Evolutionary conservation across 2,329 filamentous ascomycete species (phyloP), one percentile per base, ranked within the genome.

Genomic region (Botrytis sinoallii): DNA sequence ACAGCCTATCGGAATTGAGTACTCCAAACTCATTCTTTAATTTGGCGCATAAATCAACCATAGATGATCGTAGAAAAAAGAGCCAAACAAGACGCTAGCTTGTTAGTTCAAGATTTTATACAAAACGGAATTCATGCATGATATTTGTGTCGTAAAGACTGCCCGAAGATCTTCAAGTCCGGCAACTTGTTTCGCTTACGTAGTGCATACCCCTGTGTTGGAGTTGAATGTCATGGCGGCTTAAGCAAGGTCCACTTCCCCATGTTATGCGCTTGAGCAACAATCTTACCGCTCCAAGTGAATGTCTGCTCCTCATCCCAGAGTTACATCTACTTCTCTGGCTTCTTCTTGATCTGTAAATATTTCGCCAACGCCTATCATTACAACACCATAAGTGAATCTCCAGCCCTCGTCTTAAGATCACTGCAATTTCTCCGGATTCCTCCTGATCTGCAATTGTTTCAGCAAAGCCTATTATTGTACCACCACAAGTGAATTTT

Each of bases 161-260:
- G n/a, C 7, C n/a, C 16, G 52, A 57, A 57, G 52, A 57, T 57
- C 14, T 57, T 29, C 52, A 29, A 55, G 16, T 57, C 48, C 48
- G 25, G 48, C 12, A n/a, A n/a, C 48, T 18, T 57, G n/a, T 29
- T 57, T 57, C 52, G 52, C 52, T 57, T 57, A 18, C 52, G 52
- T 57, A 57, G 52, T 57, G 61, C 55, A 25, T 48, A 61, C 44
- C 71, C 71, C 48, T 70, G 65, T 63, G 66, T 66, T 66, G 64
- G 63, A 67, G 42, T 65, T 44, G 63, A 60, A 66, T 67, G 59
- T 68, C 71, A 64, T 55, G 40, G 48, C 48, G 52, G 48, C 48
- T 55, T 57, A 29, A 57, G n/a, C 52, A 57, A 57, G 52, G 40
- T 68, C 67, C 63, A 48, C 68, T 46, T 64, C 38, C 46, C 63